Evolutionary conservation across 2,329 filamentous ascomycete species (phyloP).

Genomic region (Exophiala spinifera): DNA sequence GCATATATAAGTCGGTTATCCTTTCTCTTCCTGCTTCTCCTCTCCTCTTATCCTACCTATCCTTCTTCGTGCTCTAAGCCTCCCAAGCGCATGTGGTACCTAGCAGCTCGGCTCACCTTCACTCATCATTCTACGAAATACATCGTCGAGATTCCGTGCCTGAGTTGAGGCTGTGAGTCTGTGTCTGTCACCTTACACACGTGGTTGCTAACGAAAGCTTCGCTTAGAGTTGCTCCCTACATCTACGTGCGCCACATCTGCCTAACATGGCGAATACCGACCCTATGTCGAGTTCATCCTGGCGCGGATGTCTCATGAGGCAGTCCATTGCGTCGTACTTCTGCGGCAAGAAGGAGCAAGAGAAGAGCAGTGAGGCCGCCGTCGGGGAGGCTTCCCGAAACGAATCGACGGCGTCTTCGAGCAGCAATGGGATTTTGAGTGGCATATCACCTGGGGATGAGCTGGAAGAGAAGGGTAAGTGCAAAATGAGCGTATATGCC

Average conservation of each 20-base stretch:
- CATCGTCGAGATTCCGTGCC: slow-evolving; percentile 11
- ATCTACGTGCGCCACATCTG: background rate
- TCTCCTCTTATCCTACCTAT: background rate
- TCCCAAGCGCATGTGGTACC: slow-evolving; percentile 1
- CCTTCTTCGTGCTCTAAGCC: background rate
- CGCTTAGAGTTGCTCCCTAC: background rate
- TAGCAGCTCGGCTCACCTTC: background rate
- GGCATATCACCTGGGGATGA: background rate
- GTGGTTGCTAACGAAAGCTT: too few relatives aligned
- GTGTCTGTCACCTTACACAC: too few relatives aligned
- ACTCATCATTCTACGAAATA: slow-evolving; percentile 9
- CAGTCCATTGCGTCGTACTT: slow-evolving; percentile 13
- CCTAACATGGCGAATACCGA: background rate
- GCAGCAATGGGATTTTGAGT: background rate
- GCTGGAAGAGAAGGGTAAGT: slow-evolving; percentile 5
- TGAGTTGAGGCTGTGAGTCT: slow-evolving; percentile 9
- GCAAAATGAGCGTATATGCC: background rate
- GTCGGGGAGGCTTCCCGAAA: slow-evolving; percentile 4
- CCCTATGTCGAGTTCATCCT: slow-evolving; percentile 8
- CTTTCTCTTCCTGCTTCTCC: slow-evolving; percentile 3
- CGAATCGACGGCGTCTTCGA: background rate
- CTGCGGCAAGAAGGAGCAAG: slow-evolving; percentile 3
- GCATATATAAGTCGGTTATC: slow-evolving; percentile 10
- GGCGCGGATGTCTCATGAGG: slow-evolving; percentile 7
- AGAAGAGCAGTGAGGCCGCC: background rate